Percentiles rank a stretch among this genome's conserved stretches.
Evolutionary conservation across 345 rosid species (phyloP).

Genomic region (Rhodamnia rubescens): DNA sequence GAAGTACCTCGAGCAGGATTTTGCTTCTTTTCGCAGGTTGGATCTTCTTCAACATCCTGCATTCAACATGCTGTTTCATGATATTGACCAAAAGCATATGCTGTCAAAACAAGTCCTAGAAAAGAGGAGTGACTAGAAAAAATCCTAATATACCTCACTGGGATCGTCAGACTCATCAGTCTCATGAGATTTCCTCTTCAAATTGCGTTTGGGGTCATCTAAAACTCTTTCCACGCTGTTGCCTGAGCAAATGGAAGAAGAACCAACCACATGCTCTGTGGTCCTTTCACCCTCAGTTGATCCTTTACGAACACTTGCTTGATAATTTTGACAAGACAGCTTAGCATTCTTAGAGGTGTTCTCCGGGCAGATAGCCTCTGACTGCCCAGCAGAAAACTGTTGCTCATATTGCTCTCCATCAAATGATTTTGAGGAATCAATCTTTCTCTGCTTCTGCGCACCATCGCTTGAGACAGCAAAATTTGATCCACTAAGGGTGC

Average conservation of each 20-base stretch:
- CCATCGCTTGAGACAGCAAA: constrained; percentile 5
- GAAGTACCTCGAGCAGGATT: constrained; percentile 31
- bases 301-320: constrained; percentile 27
- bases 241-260: constrained; percentile 81
- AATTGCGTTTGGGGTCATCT: constrained; percentile 33
- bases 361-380: constrained; percentile 21
- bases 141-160: constrained; percentile 48
- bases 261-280: constrained; percentile 29
- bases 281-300: constrained; percentile 39
- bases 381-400: constrained; percentile 15
- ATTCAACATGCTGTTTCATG: not conserved
- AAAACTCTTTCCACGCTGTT: constrained; percentile 47
- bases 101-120: not conserved
- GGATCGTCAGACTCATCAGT: constrained; percentile 52
- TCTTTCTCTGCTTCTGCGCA: constrained; percentile 15
- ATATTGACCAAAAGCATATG: not conserved
- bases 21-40: constrained; percentile 29
- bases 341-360: constrained; percentile 15
- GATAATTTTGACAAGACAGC: constrained; percentile 1
- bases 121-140: not conserved
- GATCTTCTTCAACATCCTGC: constrained; percentile 78
- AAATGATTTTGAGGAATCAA: not conserved
- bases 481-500: not conserved
- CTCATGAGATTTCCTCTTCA: constrained; percentile 54
- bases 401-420: constrained; percentile 1